phyloP scores from a whole-genome alignment of 164 flowering plant species.

The Cinnamomum chago region DNA sequence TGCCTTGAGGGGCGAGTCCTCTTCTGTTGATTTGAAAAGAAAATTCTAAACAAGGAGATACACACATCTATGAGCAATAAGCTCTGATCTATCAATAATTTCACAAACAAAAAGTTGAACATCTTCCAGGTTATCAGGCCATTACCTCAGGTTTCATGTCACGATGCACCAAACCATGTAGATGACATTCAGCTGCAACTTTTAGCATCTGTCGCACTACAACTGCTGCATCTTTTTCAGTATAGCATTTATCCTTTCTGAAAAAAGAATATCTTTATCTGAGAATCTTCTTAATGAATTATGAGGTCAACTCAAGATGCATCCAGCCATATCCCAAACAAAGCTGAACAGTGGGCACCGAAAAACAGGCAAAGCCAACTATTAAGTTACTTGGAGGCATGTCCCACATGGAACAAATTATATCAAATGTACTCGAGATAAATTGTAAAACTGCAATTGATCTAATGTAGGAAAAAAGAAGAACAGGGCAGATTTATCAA shows the following conservation, averaged over 20 bases:
- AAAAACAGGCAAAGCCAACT: background rate
- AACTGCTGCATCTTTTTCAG: slow-evolving; percentile 93
- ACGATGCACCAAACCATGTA: slow-evolving; percentile 95
- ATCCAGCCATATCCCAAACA: background rate
- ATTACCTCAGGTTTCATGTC: slow-evolving; percentile 99
- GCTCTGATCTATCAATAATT: background rate
- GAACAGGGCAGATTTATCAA: no score
- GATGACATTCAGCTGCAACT: slow-evolving; percentile 96
- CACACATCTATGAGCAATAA: slow-evolving; percentile 1
- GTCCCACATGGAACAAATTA: background rate
- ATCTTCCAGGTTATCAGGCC: background rate
- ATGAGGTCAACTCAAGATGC: background rate
- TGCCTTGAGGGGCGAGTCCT: slow-evolving; percentile 69
- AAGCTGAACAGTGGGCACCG: background rate
- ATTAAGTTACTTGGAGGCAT: background rate
- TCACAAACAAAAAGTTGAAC: slow-evolving; percentile 1
- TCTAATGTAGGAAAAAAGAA: no score
- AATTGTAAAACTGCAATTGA: no score
- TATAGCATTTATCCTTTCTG: slow-evolving; percentile 93
- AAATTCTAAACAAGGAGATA: slow-evolving; percentile 61
- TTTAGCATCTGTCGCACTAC: slow-evolving; percentile 96
- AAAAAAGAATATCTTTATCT: background rate
- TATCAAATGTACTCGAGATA: no score
- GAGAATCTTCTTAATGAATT: background rate
- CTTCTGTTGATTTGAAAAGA: slow-evolving; percentile 79